Conservation (phyloP, 1,284 basidiomycete species). For the Termitomyces sp. region DNA sequence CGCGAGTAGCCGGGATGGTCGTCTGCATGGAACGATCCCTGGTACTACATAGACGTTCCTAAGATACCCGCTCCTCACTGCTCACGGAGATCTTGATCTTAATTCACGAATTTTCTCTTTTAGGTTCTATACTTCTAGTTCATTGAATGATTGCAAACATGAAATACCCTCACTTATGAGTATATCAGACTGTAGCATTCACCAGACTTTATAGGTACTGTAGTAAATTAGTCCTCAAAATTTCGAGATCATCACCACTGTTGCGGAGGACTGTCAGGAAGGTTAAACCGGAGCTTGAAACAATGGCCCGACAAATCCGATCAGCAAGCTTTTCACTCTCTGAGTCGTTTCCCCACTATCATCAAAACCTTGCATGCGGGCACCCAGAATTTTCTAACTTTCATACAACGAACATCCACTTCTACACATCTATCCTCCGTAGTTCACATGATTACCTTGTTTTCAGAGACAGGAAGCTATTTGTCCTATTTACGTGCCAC, state of each 20-base stretch:
- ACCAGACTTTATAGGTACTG: background rate
- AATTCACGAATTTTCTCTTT: no score
- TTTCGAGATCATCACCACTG: background rate
- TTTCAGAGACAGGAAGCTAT: background rate
- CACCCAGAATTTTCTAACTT: background rate
- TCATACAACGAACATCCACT: background rate
- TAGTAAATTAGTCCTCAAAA: background rate
- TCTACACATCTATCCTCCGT: background rate
- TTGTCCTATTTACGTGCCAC: background rate
- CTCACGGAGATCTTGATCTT: background rate
- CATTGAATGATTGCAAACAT: background rate
- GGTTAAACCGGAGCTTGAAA: background rate
- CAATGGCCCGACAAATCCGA: background rate
- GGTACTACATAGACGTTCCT: slow-evolving; percentile 2
- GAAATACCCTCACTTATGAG: background rate
- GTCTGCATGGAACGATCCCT: slow-evolving; percentile 34
- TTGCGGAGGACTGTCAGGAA: no score
- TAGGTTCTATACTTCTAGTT: background rate
- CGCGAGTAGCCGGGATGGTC: slow-evolving; percentile 48
- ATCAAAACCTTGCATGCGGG: background rate
- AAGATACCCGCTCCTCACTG: background rate
- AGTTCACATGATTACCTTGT: slow-evolving; percentile 8
- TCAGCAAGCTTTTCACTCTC: background rate
- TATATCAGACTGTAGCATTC: background rate
- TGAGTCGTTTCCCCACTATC: background rate